Conservation (phyloP, 495 filamentous ascomycete species). For the Talaromyces proteolyticus region DNA sequence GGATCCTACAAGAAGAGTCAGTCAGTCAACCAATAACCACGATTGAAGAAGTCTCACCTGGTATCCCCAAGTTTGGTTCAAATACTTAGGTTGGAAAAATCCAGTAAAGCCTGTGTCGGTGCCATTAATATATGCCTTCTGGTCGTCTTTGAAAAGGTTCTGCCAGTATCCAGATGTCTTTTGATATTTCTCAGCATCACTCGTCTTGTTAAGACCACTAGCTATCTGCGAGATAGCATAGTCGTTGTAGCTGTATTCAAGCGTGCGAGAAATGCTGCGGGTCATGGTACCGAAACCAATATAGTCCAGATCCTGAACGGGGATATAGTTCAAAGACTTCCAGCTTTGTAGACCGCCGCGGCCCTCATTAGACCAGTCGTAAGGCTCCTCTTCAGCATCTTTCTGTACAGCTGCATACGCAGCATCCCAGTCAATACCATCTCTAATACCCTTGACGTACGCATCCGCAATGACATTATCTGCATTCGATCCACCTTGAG, state of each 20-base stretch:
- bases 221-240: conserved; percentile 53
- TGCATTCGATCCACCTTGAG: conserved; percentile 71
- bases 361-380: conserved; percentile 66
- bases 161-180: conserved; percentile 57
- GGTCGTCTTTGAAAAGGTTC: conserved; percentile 60
- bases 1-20: conserved; percentile 51
- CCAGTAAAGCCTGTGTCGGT: conserved; percentile 49
- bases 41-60: too few relatives aligned
- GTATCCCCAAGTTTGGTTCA: conserved; percentile 52
- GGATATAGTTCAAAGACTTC: conserved; percentile 60
- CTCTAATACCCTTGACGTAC: conserved; percentile 62
- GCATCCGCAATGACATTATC: conserved; percentile 74
- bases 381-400: conserved; percentile 61
- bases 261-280: conserved; percentile 61
- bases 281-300: conserved; percentile 67
- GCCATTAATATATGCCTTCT: conserved; percentile 37
- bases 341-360: conserved; percentile 70
- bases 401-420: conserved; percentile 63
- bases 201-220: conserved; percentile 47
- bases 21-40: too few relatives aligned
- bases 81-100: conserved; percentile 60
- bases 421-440: conserved; percentile 60
- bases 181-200: conserved; percentile 56
- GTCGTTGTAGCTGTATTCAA: conserved; percentile 71
- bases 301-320: conserved; percentile 64